Conservation (phyloP, 768 basidiomycete species). For the Fomitopsis serialis region DNA sequence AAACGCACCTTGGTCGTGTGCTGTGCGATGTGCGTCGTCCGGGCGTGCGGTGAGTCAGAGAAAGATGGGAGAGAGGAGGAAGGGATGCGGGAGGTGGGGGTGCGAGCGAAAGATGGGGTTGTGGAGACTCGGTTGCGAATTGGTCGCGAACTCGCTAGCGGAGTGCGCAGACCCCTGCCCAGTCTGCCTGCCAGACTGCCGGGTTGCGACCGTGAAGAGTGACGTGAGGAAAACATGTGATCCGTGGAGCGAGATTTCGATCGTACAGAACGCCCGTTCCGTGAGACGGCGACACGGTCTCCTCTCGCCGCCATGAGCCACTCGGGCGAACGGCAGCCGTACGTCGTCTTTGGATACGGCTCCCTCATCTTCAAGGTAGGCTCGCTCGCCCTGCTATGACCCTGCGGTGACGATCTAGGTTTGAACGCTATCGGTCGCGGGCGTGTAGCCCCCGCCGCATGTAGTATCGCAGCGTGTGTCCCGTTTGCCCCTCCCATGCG, state of each 20-base stretch:
- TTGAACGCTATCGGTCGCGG: background rate
- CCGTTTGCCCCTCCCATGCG: background rate
- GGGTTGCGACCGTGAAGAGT: background rate
- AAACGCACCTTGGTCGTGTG: background rate
- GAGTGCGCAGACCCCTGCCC: background rate
- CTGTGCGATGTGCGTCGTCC: background rate
- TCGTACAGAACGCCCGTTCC: background rate
- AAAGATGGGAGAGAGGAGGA: too few relatives aligned
- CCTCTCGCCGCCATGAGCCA: background rate
- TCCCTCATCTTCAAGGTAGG: constrained; percentile 87
- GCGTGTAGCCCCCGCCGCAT: constrained; percentile 73
- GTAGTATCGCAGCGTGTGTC: constrained; percentile 57
- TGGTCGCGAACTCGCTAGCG: background rate
- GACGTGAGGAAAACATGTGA: background rate
- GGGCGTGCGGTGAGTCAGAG: too few relatives aligned
- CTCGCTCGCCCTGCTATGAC: background rate
- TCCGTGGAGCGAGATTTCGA: background rate
- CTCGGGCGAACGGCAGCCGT: constrained; percentile 25
- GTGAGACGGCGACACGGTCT: too few relatives aligned
- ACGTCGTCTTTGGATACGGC: constrained; percentile 88
- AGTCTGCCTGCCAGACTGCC: background rate
- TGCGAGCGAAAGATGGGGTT: too few relatives aligned
- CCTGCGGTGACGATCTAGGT: background rate
- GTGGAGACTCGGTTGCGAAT: background rate
- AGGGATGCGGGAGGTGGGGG: too few relatives aligned